Evolutionary conservation across 257 asterid species (phyloP).

Genomic region (Vinca minor): DNA sequence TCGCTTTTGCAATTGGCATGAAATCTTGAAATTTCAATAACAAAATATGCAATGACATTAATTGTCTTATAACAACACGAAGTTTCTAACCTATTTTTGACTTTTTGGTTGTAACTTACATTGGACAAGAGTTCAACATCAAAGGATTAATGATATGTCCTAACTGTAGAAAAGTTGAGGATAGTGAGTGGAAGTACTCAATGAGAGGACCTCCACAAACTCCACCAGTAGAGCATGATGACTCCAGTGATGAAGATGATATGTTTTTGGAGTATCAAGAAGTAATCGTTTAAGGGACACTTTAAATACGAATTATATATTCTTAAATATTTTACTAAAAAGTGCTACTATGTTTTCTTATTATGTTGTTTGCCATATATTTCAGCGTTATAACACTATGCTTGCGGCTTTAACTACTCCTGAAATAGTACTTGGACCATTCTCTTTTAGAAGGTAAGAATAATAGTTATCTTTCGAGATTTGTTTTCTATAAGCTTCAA

Average conservation of each 20-base stretch:
- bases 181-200: not conserved
- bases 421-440: not conserved
- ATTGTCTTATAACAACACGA: no score
- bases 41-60: no score
- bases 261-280: no score
- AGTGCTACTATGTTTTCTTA: no score
- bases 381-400: not conserved
- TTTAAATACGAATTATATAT: no score
- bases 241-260: not conserved
- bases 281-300: no score
- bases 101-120: not conserved
- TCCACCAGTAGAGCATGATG: no score
- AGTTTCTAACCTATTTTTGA: not conserved
- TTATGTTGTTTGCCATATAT: slow-evolving; percentile 22
- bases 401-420: not conserved
- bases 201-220: no score
- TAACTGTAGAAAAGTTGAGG: not conserved
- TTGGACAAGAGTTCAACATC: not conserved
- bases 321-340: not conserved
- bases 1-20: no score
- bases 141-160: not conserved
- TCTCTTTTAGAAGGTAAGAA: not conserved
- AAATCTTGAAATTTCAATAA: no score
- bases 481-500: no score
- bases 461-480: no score